Evolutionary conservation across 1,284 basidiomycete genomes (phyloP), one percentile per base, ranked within the genome.

Genomic region (Cryptococcus sp.): DNA sequence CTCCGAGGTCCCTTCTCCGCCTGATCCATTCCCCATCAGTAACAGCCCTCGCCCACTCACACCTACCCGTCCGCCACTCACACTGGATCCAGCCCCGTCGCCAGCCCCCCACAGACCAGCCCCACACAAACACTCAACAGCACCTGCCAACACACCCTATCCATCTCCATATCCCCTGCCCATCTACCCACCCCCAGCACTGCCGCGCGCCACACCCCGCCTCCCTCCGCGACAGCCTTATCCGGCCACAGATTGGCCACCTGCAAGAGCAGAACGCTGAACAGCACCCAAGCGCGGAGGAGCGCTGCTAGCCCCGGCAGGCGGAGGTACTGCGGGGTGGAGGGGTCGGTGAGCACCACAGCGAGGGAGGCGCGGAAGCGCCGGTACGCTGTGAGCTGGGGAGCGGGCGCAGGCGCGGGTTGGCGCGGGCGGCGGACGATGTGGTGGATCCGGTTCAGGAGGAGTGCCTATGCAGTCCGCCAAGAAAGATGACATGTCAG

Each of bases 401-500:
- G 65, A 44, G 64, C 66, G 16, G 68, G 68, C 18, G 58, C 59
- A 18, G 58, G 67, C 2, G 64, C 63, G 2, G 70, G 68, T 11
- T 54, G 57, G 18, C 69, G 62, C 12, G 72, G 71, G 42, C 73
- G 61, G 18, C 71, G 62, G 23, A 77, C 75, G 40, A 76, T 69
- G 57, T 74, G 67, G 53, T 74, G 71, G 38, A 77, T 75, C 2
- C 76, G 69, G 55, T 77, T 76, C 46, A 77, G 63, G 24, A 75
- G 59, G 20, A 77, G 64, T 0, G 64, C 72, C 76, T 76, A 55
- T 18, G 43, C 35, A 43, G 42, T 28, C 24, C n/a, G n/a, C n/a
- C n/a, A n/a, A 28, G 16, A 49, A 20, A 23, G 16, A 20, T 28
- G 23, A 35, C n/a, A n/a, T n/a, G n/a, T n/a, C n/a, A n/a, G n/a